Evolutionary conservation across 1,284 basidiomycete genomes (phyloP).

Genomic region (Ganoderma lingzhi): DNA sequence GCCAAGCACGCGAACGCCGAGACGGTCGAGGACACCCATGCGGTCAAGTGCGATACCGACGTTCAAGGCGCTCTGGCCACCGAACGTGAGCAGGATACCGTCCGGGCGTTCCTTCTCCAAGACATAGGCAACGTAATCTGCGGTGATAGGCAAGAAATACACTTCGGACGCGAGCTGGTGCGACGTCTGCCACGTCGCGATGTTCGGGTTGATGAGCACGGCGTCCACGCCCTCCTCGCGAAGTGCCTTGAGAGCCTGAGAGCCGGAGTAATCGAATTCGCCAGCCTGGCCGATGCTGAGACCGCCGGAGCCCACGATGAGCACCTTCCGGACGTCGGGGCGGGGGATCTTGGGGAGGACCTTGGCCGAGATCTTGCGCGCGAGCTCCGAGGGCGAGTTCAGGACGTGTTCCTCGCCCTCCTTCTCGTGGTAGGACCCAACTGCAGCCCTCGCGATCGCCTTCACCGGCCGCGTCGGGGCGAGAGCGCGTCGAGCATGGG

Average conservation of each 20-base stretch:
- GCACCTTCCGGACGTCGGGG: conserved; percentile 93
- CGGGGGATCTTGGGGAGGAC: conserved; percentile 89
- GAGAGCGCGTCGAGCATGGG: conserved; percentile 41
- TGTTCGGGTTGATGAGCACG: conserved; percentile 97
- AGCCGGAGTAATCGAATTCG: conserved; percentile 99
- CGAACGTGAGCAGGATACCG: conserved; percentile 97
- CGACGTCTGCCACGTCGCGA: conserved; percentile 97
- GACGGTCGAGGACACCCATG: conserved; percentile 96
- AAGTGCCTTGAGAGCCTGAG: conserved; percentile 98
- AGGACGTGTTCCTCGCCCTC: conserved; percentile 81
- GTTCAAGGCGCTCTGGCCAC: conserved; percentile 97
- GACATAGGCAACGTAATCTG: conserved; percentile 98
- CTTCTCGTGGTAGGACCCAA: conserved; percentile 43
- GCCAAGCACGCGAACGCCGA: conserved; percentile 95
- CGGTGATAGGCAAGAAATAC: conserved; percentile 97
- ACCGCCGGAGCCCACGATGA: conserved; percentile 97
- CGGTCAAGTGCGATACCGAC: conserved; percentile 97
- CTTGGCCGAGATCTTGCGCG: conserved; percentile 89
- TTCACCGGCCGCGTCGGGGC: conserved; percentile 49
- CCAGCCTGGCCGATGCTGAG: conserved; percentile 98
- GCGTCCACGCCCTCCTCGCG: conserved; percentile 96
- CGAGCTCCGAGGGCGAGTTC: conserved; percentile 92
- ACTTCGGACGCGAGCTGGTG: conserved; percentile 97
- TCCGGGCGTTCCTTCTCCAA: conserved; percentile 98
- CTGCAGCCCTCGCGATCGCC: conserved; percentile 42